Evolutionary conservation across 2,329 filamentous ascomycete species (phyloP).

Genomic region (Curvularia sp.): DNA sequence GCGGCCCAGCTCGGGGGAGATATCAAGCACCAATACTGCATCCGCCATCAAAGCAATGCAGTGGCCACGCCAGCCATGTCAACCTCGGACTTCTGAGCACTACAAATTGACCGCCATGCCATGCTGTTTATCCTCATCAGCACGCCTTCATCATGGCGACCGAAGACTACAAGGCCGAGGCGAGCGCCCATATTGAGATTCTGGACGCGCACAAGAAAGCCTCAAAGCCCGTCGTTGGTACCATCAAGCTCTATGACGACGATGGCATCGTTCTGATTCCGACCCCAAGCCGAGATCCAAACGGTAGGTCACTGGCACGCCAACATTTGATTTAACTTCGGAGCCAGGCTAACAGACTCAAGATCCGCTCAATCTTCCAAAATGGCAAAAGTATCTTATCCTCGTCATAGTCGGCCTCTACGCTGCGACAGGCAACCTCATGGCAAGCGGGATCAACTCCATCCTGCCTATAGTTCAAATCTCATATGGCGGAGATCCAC

Average conservation of each 20-base stretch:
- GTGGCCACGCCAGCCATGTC: not conserved
- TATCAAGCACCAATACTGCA: not conserved
- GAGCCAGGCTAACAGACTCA: not conserved
- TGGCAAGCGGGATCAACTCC: conserved; percentile 21
- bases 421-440: conserved; percentile 17
- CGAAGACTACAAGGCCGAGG: conserved; percentile 9
- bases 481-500: conserved; percentile 13
- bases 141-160: conserved; percentile 6
- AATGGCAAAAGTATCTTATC: conserved; percentile 21
- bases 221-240: conserved; percentile 21
- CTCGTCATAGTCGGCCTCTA: conserved; percentile 21
- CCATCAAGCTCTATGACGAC: conserved; percentile 19
- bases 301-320: conserved; percentile 9
- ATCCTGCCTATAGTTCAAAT: conserved; percentile 16
- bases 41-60: not conserved
- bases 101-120: conserved; percentile 8
- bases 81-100: not conserved
- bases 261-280: conserved; percentile 23
- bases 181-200: conserved; percentile 18
- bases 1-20: conserved; percentile 20
- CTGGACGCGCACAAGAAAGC: conserved; percentile 19
- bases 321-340: not conserved
- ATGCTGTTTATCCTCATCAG: not conserved
- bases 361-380: conserved; percentile 21
- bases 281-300: conserved; percentile 20